Conservation (phyloP, 1,284 basidiomycete species). For the Cutaneotrichosporon sp. region DNA sequence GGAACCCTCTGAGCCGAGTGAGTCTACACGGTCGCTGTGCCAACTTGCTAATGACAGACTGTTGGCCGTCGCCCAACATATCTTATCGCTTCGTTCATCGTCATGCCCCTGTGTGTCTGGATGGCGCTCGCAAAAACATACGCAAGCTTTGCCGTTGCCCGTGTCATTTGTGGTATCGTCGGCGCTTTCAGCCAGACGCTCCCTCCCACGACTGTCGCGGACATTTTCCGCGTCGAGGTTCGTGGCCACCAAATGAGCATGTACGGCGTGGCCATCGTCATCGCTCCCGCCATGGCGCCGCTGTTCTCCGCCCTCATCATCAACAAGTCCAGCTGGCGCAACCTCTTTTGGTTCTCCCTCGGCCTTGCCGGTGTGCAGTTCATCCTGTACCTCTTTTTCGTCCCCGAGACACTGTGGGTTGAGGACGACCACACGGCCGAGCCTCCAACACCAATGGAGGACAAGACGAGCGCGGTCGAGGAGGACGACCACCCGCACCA, state of each 20-base stretch:
- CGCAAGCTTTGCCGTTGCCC: constrained; percentile 21
- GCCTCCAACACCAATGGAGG: too few relatives aligned
- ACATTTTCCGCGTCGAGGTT: constrained; percentile 34
- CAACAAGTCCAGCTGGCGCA: constrained; percentile 26
- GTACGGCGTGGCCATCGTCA: constrained; percentile 30
- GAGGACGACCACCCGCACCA: too few relatives aligned
- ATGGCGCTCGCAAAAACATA: constrained; percentile 28
- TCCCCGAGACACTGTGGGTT: constrained; percentile 44
- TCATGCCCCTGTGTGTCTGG: constrained; percentile 43
- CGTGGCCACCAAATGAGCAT: constrained; percentile 40
- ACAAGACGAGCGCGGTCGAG: not conserved
- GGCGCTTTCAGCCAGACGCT: constrained; percentile 29
- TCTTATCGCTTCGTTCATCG: constrained; percentile 38
- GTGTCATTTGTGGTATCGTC: constrained; percentile 26
- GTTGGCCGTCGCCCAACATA: constrained; percentile 44
- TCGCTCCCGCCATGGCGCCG: constrained; percentile 39
- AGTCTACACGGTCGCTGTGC: not conserved
- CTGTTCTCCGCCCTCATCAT: constrained; percentile 39
- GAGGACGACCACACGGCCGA: not conserved
- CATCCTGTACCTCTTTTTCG: constrained; percentile 27
- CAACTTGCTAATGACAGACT: constrained; percentile 12
- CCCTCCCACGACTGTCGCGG: constrained; percentile 29
- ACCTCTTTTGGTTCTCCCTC: constrained; percentile 39
- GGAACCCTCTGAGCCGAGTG: constrained; percentile 26
- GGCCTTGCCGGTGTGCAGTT: constrained; percentile 24